These are phyloP conservation scores for Aspergillaceae sp. DNA, from an alignment of 2,329 filamentous ascomycete genomes.

Conservation along the genomic window DNA sequence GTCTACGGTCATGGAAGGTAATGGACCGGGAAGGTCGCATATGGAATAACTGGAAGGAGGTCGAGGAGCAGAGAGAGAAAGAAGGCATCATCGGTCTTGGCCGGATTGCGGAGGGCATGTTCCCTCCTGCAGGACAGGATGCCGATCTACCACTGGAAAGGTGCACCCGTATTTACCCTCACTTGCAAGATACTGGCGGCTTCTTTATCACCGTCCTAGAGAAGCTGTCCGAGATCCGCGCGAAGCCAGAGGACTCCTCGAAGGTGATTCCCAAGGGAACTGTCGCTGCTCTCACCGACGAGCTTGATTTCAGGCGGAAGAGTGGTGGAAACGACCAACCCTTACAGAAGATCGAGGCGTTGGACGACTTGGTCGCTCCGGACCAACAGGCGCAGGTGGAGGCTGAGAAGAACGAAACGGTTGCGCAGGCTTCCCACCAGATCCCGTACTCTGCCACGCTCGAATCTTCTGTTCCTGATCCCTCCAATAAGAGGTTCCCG, in stretches of 20 bases:
- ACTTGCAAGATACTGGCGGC: constrained; percentile 89
- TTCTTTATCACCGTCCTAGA: constrained; percentile 97
- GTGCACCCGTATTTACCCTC: constrained; percentile 90
- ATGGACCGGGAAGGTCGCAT: constrained; percentile 77
- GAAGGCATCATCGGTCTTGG: constrained; percentile 56
- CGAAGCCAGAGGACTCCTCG: constrained; percentile 54
- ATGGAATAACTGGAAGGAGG: constrained; percentile 74
- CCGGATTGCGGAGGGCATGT: constrained; percentile 73
- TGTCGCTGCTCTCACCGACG: constrained; percentile 27
- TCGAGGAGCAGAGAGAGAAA: constrained; percentile 58
- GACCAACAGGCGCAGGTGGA: constrained; percentile 20
- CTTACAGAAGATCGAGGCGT: constrained; percentile 29
- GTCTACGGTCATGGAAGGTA: constrained; percentile 75
- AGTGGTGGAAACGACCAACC: constrained; percentile 17
- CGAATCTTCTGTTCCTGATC: constrained; percentile 11
- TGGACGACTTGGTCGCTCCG: constrained; percentile 33
- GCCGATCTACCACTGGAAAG: constrained; percentile 68
- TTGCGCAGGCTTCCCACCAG: constrained; percentile 26
- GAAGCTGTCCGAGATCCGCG: constrained; percentile 79
- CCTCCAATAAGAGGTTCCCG: constrained; percentile 25
- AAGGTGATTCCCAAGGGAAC: constrained; percentile 32
- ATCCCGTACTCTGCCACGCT: constrained; percentile 26
- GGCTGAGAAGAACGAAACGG: constrained; percentile 26
- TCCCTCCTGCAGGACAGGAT: constrained; percentile 54
- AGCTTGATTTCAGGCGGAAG: constrained; percentile 26